Conservation (phyloP, 108 stramenopile genomes). For the Cyclotella sp. region DNA sequence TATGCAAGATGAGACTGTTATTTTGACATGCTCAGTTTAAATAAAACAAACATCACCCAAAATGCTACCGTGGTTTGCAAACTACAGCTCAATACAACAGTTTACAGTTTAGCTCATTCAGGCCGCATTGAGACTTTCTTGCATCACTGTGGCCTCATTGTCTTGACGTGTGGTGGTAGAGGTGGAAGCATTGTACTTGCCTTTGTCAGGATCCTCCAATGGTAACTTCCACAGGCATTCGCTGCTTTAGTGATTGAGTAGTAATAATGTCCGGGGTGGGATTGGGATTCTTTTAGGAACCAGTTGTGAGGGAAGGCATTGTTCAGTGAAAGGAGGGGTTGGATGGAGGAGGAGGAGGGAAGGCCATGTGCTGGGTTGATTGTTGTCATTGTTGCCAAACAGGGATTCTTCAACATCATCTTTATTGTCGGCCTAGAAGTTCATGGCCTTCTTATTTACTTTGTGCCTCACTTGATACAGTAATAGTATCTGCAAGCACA, state of each 20-base stretch:
- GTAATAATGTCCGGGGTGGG: conserved; percentile 66
- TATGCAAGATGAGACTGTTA: no score
- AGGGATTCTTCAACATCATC: conserved; percentile 26
- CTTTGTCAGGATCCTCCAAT: conserved; percentile 12
- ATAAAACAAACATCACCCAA: no score
- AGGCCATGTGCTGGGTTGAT: neutral
- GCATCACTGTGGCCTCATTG: neutral
- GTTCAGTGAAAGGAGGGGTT: neutral
- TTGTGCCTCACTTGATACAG: no score
- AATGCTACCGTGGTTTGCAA: no score
- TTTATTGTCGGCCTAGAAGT: neutral
- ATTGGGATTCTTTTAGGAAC: conserved; percentile 58
- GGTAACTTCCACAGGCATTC: conserved; percentile 70
- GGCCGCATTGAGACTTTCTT: conserved; percentile 35
- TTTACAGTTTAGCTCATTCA: no score
- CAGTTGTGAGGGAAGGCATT: conserved; percentile 74
- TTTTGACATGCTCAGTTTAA: no score
- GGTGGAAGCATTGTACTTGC: neutral
- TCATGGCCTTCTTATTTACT: no score
- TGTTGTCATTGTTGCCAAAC: conserved; percentile 24
- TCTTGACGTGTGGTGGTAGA: no score
- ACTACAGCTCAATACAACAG: no score
- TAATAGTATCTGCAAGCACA: no score
- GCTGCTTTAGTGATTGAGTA: conserved; percentile 82
- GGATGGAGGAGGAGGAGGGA: neutral